Percentiles rank a stretch among this genome's conserved stretches.
Evolutionary conservation across 495 filamentous ascomycete species (phyloP).

Genomic region (Letharia columbiana): DNA sequence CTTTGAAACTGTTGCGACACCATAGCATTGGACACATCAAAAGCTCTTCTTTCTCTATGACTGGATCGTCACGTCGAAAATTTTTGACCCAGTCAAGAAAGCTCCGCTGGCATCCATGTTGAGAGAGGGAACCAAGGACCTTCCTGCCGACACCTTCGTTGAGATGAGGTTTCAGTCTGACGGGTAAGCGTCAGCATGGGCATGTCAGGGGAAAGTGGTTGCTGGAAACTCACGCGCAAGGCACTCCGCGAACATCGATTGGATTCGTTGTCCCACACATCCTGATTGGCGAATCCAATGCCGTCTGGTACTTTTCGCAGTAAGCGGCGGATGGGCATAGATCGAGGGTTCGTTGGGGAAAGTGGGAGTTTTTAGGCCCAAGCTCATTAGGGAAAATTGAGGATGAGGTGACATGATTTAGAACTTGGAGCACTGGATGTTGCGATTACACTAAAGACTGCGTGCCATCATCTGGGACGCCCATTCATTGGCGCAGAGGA

Average conservation of each 20-base stretch:
- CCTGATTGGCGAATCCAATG: background rate
- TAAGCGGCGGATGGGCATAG: background rate
- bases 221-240: constrained; percentile 8
- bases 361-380: too few species aligned
- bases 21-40: constrained; percentile 14
- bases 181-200: background rate
- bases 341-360: background rate
- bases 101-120: background rate
- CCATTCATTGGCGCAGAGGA: too few species aligned
- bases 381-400: too few species aligned
- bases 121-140: background rate
- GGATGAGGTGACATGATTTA: too few species aligned
- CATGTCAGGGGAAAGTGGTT: background rate
- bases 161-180: constrained; percentile 2
- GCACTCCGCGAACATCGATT: constrained; percentile 2
- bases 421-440: too few species aligned
- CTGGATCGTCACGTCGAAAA: background rate
- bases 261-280: constrained; percentile 9
- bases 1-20: constrained; percentile 12
- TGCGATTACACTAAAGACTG: too few species aligned
- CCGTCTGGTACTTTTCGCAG: background rate
- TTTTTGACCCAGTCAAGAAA: constrained; percentile 9
- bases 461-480: too few species aligned
- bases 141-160: background rate
- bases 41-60: constrained; percentile 3